Evolutionary conservation across 805 yeast species (phyloP).

Genomic region (Wickerhamiella brachini): DNA sequence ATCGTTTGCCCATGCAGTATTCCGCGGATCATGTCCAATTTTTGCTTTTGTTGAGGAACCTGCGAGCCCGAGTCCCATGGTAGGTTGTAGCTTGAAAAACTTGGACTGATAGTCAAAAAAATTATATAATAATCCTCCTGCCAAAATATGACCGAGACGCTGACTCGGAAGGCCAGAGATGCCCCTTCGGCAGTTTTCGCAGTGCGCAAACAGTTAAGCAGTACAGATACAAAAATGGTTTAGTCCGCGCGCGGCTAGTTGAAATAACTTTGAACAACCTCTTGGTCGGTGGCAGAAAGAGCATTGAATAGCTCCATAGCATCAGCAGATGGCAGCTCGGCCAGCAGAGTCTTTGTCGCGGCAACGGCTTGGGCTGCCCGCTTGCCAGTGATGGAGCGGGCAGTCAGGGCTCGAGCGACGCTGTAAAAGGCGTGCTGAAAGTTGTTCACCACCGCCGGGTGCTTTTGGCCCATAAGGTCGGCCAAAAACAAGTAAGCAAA

Average conservation of each 20-base stretch:
- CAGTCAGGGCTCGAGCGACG: constrained; percentile 62
- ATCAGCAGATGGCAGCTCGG: constrained; percentile 52
- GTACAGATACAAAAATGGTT: neutral
- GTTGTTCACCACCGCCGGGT: constrained; percentile 41
- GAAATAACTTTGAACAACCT: constrained; percentile 49
- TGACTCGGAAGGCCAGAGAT: too few species aligned
- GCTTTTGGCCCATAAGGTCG: constrained; percentile 54
- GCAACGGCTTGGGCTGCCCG: constrained; percentile 53
- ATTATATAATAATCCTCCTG: too few species aligned
- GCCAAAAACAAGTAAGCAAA: constrained; percentile 64
- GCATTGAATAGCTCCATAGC: constrained; percentile 50
- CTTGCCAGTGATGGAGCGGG: constrained; percentile 51
- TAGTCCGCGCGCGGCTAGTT: constrained; percentile 1
- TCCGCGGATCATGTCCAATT: constrained; percentile 86
- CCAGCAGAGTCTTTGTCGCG: constrained; percentile 50
- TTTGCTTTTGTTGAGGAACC: constrained; percentile 69
- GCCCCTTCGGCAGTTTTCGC: too few species aligned
- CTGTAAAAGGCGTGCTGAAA: constrained; percentile 50
- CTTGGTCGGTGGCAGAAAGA: constrained; percentile 48
- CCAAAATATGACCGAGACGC: too few species aligned
- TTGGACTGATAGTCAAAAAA: neutral
- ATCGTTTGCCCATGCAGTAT: constrained; percentile 84
- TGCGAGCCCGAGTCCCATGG: constrained; percentile 27
- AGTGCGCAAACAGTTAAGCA: too few species aligned
- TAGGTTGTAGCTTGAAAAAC: neutral